phyloP scores from a whole-genome alignment of 805 yeast species.

The Metschnikowia picachoensis region DNA sequence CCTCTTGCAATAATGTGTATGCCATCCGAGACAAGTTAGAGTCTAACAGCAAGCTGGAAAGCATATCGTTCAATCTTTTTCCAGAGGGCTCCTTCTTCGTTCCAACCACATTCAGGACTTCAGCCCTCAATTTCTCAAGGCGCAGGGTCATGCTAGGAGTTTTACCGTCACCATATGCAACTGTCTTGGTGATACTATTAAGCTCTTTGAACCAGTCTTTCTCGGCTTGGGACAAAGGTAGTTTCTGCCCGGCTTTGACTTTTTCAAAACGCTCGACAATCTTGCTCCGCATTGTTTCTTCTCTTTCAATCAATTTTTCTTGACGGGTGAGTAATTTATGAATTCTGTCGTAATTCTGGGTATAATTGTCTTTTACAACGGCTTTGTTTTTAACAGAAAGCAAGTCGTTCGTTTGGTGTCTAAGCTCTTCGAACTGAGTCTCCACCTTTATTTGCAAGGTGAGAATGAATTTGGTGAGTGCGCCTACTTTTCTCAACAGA shows the following conservation, averaged over 20 bases:
- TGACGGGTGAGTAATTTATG: constrained; percentile 20
- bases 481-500: constrained; percentile 5
- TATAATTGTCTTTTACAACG: constrained; percentile 6
- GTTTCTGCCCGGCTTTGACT: constrained; percentile 17
- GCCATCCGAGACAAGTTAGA: constrained; percentile 9
- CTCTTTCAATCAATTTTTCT: constrained; percentile 19
- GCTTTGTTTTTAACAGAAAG: constrained; percentile 1
- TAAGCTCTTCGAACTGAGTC: constrained; percentile 24
- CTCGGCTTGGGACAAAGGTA: constrained; percentile 36
- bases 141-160: constrained; percentile 8
- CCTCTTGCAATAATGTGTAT: constrained; percentile 21
- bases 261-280: constrained; percentile 23
- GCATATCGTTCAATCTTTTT: constrained; percentile 5
- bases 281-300: constrained; percentile 20
- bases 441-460: constrained; percentile 11
- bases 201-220: constrained; percentile 36
- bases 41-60: constrained; percentile 9
- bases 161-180: constrained; percentile 6
- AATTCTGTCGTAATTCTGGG: constrained; percentile 13
- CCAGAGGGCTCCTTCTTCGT: constrained; percentile 1
- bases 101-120: constrained; percentile 4
- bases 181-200: constrained; percentile 21
- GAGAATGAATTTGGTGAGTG: constrained; percentile 13
- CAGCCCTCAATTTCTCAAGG: constrained; percentile 9
- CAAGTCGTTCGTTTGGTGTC: constrained; percentile 17